Evolutionary conservation across 2,329 filamentous ascomycete species (phyloP).

Genomic region (Beauveria bassiana): DNA sequence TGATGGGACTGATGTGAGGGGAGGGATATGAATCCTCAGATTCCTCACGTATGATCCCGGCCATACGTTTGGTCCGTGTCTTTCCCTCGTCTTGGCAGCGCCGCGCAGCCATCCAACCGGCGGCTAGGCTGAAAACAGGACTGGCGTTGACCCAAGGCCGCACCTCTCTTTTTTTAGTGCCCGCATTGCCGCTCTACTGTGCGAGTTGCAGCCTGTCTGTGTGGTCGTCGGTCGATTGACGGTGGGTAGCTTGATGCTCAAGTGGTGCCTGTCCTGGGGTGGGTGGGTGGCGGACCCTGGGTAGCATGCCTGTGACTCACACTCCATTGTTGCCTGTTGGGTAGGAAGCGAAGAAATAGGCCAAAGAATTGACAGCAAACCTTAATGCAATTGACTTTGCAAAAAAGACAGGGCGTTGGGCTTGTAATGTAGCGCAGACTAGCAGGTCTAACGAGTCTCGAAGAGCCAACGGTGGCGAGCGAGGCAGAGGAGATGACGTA

Average conservation of each 20-base stretch:
- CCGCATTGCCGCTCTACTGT: neutral
- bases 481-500: conserved; percentile 6
- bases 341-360: too few species aligned
- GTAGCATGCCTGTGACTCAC: too few species aligned
- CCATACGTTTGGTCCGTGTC: neutral
- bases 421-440: neutral
- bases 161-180: neutral
- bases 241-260: neutral
- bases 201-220: too few species aligned
- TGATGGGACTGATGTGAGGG: neutral
- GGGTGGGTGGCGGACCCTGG: too few species aligned
- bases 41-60: neutral
- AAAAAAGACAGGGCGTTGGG: neutral
- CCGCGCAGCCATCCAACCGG: neutral
- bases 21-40: neutral
- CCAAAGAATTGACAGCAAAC: too few species aligned
- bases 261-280: neutral
- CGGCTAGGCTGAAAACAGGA: conserved; percentile 1
- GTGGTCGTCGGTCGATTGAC: too few species aligned
- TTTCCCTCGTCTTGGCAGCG: neutral
- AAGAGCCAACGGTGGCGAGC: neutral
- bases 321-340: too few species aligned
- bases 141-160: neutral
- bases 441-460: neutral
- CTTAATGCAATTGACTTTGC: neutral